Evolutionary conservation across 2,329 filamentous ascomycete species (phyloP).

Genomic region (Verticillium nonalfalfae): DNA sequence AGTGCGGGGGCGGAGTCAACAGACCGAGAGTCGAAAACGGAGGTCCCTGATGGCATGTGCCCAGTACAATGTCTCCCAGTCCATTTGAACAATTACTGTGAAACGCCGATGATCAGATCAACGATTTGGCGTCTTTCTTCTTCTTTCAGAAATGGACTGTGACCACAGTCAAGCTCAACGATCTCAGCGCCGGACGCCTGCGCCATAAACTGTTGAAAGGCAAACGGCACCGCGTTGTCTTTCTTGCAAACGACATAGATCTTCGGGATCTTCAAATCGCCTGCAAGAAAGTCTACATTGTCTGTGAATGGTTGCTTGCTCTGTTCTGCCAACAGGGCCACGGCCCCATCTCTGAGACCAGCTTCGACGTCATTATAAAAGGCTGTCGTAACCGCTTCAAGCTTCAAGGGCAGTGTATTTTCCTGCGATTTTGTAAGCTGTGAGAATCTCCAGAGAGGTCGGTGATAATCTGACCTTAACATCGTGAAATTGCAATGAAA

Average conservation of each 20-base stretch:
- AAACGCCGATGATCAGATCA: not conserved
- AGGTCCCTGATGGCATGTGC: too few species aligned
- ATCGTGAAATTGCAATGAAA: not conserved
- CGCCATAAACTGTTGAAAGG: not conserved
- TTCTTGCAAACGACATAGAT: not conserved
- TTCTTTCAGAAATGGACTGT: not conserved
- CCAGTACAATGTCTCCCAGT: too few species aligned
- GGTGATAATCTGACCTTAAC: not conserved
- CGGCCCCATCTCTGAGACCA: not conserved
- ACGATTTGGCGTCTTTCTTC: not conserved
- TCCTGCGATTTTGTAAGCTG: not conserved
- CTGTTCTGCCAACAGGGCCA: not conserved
- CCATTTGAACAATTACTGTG: not conserved
- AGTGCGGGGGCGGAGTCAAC: too few species aligned
- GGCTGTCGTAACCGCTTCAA: not conserved
- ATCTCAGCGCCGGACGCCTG: not conserved
- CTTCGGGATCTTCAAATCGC: not conserved
- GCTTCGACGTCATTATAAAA: not conserved
- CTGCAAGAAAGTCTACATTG: not conserved
- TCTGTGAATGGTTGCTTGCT: not conserved
- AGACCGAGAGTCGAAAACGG: too few species aligned
- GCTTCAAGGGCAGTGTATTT: not conserved
- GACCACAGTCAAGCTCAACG: not conserved
- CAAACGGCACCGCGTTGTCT: not conserved
- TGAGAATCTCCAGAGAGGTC: not conserved